Base-by-base conservation (phyloP, 2,329 filamentous ascomycete species). In the Nothopassalora personata region DNA sequence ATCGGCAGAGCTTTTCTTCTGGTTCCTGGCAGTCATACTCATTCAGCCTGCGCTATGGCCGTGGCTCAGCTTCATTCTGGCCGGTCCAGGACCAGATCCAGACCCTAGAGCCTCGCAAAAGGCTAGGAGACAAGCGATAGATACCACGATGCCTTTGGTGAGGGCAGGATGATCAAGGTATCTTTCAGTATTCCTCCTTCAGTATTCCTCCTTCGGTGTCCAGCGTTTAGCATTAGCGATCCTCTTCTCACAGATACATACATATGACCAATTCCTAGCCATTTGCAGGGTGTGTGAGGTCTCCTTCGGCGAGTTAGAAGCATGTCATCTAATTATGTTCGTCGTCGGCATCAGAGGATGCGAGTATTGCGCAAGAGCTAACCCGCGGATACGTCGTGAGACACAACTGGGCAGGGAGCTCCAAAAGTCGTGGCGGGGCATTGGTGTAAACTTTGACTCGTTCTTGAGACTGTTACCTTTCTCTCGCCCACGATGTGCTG, bases 1-100 rank as follows among this genome's bases (percentile, higher is more conserved):
- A 0, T 95, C 95, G 67, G 81, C 88, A 0, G 90, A 96, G 73
- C 76, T 95, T 53, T 70, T 93, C 4, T 94, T 89, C 79, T 95
- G 90, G 90, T 94, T 93, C 65, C 71, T 85, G 4, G 94, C 94
- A 68, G 87, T 87, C 57, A 84, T 93, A 45, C 77, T 81, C 4
- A 81, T 94, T 66, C 95, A 95, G 70, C 91, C 91, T 0, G 94
- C 94, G 73, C 79, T 90, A 11, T 95, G 90, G 90, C 95, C 94
- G 77, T 95, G 90, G 90, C 88, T 86, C 0, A 71, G 86, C 0
- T 95, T 95, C 70, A 89, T 95, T 13, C 86, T 95, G 68, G 88
- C 87, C 60, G 90, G 91, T 10, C 60, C 60, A 2, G 60, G 58
- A 5, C 46, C 53, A 36, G 43, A 54, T 19, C 50, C 56, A 28